These are phyloP conservation scores for Hygrocybe coccinea DNA, from an alignment of 768 basidiomycete species.

Conservation along the genomic window DNA sequence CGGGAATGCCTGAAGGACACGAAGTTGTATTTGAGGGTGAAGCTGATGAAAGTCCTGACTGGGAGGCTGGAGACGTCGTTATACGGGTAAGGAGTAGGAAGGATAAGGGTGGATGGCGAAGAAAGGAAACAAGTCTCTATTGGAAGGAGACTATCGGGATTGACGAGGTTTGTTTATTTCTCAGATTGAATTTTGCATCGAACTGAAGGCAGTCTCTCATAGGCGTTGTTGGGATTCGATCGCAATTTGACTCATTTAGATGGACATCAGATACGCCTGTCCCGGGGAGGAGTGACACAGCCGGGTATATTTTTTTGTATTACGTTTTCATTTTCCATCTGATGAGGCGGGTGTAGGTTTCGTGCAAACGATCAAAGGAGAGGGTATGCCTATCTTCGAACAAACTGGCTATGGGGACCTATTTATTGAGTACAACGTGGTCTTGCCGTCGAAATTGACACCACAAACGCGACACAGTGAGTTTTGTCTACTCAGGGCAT, in stretches of 20 bases:
- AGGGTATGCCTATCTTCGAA: conserved; percentile 82
- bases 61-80: conserved; percentile 92
- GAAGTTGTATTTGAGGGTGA: conserved; percentile 95
- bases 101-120: conserved; percentile 73
- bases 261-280: conserved; percentile 69
- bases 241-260: conserved; percentile 89
- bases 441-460: conserved; percentile 73
- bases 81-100: conserved; percentile 77
- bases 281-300: conserved; percentile 80
- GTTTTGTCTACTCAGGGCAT: conserved; percentile 27
- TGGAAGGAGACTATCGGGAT: conserved; percentile 89
- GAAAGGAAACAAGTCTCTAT: conserved; percentile 88
- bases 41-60: conserved; percentile 92
- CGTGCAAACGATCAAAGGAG: conserved; percentile 78
- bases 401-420: conserved; percentile 68
- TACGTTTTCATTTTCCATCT: conserved; percentile 54
- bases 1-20: conserved; percentile 89
- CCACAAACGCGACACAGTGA: conserved; percentile 68
- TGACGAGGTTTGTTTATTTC: conserved; percentile 64
- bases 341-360: conserved; percentile 61
- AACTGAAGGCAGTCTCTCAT: conserved; percentile 2
- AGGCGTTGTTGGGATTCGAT: conserved; percentile 97
- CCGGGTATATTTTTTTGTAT: conserved; percentile 52
- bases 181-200: neutral
- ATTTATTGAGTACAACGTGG: conserved; percentile 90